phyloP scores from a whole-genome alignment of 768 basidiomycete genomes.

The Macrolepiota fuliginosa region DNA sequence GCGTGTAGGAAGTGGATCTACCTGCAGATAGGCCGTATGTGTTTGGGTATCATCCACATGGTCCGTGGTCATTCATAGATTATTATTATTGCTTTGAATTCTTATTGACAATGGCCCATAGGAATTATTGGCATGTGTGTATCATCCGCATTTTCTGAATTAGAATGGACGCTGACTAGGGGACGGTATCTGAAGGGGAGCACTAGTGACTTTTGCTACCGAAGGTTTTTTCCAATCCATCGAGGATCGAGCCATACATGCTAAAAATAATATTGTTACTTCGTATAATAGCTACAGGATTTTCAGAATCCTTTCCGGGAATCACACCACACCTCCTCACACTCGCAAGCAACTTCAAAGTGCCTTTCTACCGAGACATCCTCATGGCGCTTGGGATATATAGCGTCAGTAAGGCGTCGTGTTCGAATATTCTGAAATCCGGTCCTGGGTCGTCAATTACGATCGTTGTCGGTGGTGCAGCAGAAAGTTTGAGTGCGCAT shows the following conservation, averaged over 20 bases:
- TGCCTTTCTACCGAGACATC: constrained; percentile 93
- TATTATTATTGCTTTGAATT: too few relatives aligned
- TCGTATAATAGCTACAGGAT: constrained; percentile 70
- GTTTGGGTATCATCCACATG: constrained; percentile 99
- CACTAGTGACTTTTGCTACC: constrained; percentile 93
- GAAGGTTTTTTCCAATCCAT: constrained; percentile 56
- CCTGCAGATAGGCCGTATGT: constrained; percentile 92
- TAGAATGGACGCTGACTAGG: not conserved
- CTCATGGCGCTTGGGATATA: constrained; percentile 85
- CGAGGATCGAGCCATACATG: too few relatives aligned
- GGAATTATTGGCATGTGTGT: constrained; percentile 97
- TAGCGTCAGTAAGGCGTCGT: constrained; percentile 88
- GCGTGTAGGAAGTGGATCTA: constrained; percentile 77
- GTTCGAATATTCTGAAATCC: constrained; percentile 77
- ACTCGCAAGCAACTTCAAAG: constrained; percentile 81
- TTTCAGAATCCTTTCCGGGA: constrained; percentile 87
- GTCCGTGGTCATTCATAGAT: too few relatives aligned
- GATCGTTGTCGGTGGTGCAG: constrained; percentile 95
- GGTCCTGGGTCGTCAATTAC: constrained; percentile 75
- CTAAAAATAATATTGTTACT: constrained; percentile 1
- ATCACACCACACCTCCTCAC: constrained; percentile 93
- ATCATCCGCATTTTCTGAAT: not conserved
- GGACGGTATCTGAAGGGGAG: constrained; percentile 58
- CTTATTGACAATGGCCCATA: constrained; percentile 28
- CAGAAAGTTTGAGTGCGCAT: constrained; percentile 89